Conservation (phyloP, 768 basidiomycete species). For the Tulasnella sp. region DNA sequence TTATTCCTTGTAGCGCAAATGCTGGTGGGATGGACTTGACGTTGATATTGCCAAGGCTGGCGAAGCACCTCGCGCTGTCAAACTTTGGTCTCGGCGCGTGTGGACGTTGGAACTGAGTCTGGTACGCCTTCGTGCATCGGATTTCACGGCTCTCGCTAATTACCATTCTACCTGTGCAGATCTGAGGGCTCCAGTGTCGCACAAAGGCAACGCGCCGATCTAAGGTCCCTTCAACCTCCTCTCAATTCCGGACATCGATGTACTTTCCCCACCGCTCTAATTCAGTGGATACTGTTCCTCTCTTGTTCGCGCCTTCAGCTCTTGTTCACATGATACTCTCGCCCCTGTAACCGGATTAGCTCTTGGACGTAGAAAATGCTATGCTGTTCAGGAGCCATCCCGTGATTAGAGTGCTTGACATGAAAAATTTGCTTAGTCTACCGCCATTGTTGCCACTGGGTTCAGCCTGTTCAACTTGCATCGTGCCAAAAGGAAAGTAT, state of each 20-base stretch:
- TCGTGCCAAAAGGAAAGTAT: neutral
- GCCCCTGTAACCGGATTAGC: neutral
- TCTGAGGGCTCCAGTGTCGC: neutral
- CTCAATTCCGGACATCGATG: neutral
- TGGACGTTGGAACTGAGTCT: constrained; percentile 97
- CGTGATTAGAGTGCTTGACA: neutral
- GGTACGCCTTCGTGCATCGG: constrained; percentile 45
- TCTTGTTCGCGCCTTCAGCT: neutral
- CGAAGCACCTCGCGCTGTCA: constrained; percentile 57
- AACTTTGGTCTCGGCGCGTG: constrained; percentile 94
- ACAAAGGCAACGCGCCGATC: neutral
- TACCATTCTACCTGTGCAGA: neutral
- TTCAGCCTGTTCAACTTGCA: too few species aligned
- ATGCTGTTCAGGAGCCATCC: neutral
- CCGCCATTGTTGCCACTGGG: neutral
- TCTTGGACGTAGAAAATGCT: neutral
- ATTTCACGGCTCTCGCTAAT: neutral
- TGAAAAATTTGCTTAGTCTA: neutral
- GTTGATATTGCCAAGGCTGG: constrained; percentile 68
- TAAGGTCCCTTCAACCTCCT: neutral
- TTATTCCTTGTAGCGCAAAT: constrained; percentile 69
- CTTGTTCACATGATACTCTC: neutral
- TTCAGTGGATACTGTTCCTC: neutral
- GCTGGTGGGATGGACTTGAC: constrained; percentile 99
- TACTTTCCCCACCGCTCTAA: neutral